Conservation (phyloP, 306 rosid species). For the Trichosanthes truncata region DNA sequence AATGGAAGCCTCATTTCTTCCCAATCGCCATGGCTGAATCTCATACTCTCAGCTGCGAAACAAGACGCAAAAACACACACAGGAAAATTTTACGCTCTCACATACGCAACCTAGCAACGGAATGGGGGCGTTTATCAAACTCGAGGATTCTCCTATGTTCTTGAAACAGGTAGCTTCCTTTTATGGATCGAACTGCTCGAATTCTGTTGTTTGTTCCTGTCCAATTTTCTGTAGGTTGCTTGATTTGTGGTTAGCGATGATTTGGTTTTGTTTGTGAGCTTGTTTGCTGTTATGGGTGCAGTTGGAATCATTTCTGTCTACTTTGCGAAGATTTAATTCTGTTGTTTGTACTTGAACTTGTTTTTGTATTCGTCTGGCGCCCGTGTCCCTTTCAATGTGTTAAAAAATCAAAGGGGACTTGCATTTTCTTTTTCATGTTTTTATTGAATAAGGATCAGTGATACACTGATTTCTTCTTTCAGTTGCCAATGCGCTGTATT, state of each 20-base stretch:
- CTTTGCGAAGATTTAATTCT: background rate
- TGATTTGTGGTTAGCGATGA: background rate
- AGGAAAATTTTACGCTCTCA: background rate
- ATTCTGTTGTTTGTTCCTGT: background rate
- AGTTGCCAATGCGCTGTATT: background rate
- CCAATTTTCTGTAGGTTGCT: background rate
- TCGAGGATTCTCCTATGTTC: constrained; percentile 98
- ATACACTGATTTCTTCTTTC: background rate
- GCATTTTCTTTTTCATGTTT: background rate
- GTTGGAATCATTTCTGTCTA: background rate
- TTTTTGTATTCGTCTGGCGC: background rate
- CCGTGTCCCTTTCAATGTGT: background rate
- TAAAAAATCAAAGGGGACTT: background rate
- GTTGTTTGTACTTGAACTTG: background rate
- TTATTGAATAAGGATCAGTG: background rate
- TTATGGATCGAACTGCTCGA: background rate
- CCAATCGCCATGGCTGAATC: constrained; percentile 8
- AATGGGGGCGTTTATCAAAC: constrained; percentile 83
- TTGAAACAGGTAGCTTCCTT: constrained; percentile 59
- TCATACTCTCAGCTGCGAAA: background rate
- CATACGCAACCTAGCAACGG: background rate
- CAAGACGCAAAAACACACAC: background rate
- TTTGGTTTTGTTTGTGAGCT: background rate
- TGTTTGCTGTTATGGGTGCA: background rate
- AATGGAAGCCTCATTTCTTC: background rate